Conservation (phyloP, 108 stramenopile genomes). For the Conticribra weissflogii region DNA sequence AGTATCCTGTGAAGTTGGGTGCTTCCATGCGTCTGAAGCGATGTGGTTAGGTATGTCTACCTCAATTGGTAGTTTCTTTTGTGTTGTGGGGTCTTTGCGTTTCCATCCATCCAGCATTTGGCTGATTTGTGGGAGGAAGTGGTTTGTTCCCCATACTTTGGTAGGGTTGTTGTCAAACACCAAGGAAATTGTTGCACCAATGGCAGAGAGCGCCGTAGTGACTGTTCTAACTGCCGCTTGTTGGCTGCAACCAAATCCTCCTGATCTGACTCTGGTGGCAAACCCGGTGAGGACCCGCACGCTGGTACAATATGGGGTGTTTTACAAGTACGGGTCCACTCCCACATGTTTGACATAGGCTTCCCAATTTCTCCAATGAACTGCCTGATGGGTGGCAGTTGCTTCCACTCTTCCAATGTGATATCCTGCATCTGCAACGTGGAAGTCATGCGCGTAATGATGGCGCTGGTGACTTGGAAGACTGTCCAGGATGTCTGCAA, state of each 20-base stretch:
- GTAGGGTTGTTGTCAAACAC: neutral
- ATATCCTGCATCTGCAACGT: constrained; percentile 1
- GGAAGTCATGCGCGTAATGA: neutral
- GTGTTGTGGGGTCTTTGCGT: neutral
- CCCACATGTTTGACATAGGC: constrained; percentile 2
- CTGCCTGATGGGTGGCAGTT: neutral
- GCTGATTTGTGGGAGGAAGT: neutral
- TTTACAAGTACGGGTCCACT: constrained; percentile 21
- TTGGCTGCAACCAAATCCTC: neutral
- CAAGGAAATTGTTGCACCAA: constrained; percentile 2
- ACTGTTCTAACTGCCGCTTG: constrained; percentile 1
- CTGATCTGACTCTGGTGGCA: neutral
- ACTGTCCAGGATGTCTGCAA: constrained; percentile 3
- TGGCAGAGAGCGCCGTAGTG: constrained; percentile 5
- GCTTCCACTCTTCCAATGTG: constrained; percentile 14
- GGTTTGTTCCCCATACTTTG: neutral
- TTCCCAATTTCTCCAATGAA: neutral
- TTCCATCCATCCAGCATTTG: neutral
- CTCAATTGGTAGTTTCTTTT: neutral
- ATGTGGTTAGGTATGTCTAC: neutral
- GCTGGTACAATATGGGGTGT: neutral
- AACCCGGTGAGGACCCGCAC: constrained; percentile 5
- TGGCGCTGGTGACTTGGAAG: neutral
- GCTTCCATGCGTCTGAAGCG: neutral
- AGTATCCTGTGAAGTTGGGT: neutral